A percentile compares a stretch with the other conserved stretches of the same genome.
Conservation (phyloP, 78 protist genomes). For the Dictyostelium citrinum region DNA sequence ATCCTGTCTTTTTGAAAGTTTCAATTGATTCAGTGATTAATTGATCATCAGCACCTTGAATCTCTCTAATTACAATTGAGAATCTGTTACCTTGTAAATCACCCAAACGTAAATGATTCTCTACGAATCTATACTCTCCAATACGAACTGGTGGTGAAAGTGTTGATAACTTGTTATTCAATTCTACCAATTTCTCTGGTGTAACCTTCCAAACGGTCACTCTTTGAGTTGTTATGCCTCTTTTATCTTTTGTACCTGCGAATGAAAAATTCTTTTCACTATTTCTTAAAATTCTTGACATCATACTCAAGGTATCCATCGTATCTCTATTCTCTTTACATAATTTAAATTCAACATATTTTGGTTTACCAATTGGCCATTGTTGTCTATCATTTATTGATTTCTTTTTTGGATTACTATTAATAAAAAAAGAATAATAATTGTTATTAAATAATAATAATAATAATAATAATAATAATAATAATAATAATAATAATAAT, state of each 20-base stretch:
- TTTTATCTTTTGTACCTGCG: slow-evolving; percentile 91
- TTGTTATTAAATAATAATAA: too few relatives aligned
- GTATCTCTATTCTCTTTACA: slow-evolving; percentile 87
- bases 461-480: background rate
- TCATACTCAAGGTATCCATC: slow-evolving; percentile 25
- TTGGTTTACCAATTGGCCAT: slow-evolving; percentile 55
- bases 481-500: background rate
- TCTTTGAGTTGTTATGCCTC: slow-evolving; percentile 86
- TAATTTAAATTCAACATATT: slow-evolving; percentile 52
- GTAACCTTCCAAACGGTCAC: slow-evolving; percentile 45
- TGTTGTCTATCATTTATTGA: background rate
- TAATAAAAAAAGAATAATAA: background rate
- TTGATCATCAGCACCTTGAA: slow-evolving; percentile 28
- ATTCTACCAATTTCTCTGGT: slow-evolving; percentile 19
- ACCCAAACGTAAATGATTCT: slow-evolving; percentile 76
- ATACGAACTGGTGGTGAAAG: background rate
- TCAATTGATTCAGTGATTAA: slow-evolving; percentile 13
- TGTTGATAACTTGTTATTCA: slow-evolving; percentile 15
- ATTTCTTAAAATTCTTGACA: slow-evolving; percentile 8
- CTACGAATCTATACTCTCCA: slow-evolving; percentile 62
- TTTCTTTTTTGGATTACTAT: background rate
- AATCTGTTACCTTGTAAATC: slow-evolving; percentile 84
- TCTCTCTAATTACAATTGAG: slow-evolving; percentile 83
- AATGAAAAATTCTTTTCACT: slow-evolving; percentile 43
- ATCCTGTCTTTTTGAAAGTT: slow-evolving; percentile 59